These are phyloP conservation scores for Coemansia sp. DNA, from an alignment of 192 early-diverging fungal genomes.

Conservation along the genomic window DNA sequence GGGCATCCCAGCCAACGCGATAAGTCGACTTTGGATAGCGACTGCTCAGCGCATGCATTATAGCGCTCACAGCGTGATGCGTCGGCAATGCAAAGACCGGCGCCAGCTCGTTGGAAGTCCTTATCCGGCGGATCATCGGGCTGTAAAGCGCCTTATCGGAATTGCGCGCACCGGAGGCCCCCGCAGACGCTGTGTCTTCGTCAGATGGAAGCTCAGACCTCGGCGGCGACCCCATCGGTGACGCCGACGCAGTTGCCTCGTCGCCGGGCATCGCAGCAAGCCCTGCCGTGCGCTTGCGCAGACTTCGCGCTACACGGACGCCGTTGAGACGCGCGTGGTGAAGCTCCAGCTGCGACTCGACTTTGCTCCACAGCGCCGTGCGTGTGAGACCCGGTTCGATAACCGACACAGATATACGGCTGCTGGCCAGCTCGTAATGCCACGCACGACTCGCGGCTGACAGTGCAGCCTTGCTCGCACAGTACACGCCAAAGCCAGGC, in stretches of 20 bases:
- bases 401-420: slow-evolving; percentile 47
- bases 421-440: slow-evolving; percentile 50
- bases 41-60: slow-evolving; percentile 51
- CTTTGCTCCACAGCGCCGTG: slow-evolving; percentile 55
- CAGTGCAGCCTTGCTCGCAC: slow-evolving; percentile 57
- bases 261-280: slow-evolving; percentile 46
- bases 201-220: slow-evolving; percentile 8
- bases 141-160: slow-evolving; percentile 34
- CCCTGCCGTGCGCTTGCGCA: not conserved
- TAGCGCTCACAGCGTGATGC: slow-evolving; percentile 46
- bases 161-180: not conserved
- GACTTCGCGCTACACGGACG: slow-evolving; percentile 9
- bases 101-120: slow-evolving; percentile 43
- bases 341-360: slow-evolving; percentile 51
- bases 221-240: slow-evolving; percentile 13
- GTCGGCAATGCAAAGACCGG: slow-evolving; percentile 53
- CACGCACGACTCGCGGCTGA: slow-evolving; percentile 47
- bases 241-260: slow-evolving; percentile 41
- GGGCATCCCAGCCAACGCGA: slow-evolving; percentile 58
- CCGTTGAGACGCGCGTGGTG: slow-evolving; percentile 55
- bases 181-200: slow-evolving; percentile 3
- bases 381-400: slow-evolving; percentile 50
- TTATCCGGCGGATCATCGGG: slow-evolving; percentile 53
- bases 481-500: slow-evolving; percentile 57
- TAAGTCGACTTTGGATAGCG: slow-evolving; percentile 56